These are phyloP conservation scores for Hypericum perforatum DNA, from an alignment of 345 rosid species.

Conservation along the genomic window DNA sequence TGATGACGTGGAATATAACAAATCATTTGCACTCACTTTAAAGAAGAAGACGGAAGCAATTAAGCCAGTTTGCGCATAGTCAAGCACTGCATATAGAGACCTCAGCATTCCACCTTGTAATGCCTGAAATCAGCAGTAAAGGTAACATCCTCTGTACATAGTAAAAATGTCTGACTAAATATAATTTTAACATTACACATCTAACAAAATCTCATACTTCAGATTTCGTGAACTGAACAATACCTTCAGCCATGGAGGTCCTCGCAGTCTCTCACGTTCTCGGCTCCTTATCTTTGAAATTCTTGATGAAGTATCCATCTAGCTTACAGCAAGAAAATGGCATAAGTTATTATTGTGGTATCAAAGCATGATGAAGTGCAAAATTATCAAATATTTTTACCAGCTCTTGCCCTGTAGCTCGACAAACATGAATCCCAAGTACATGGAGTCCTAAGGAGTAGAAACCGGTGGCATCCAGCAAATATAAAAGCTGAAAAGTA, in stretches of 20 bases:
- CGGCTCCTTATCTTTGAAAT: conserved; percentile 82
- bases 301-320: conserved; percentile 98
- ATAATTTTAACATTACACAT: too few species aligned
- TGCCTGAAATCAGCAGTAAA: conserved; percentile 27
- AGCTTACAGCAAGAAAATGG: conserved; percentile 15
- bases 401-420: conserved; percentile 99
- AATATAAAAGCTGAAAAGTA: conserved; percentile 79
- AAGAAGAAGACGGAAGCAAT: conserved; percentile 96
- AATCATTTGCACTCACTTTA: conserved; percentile 45
- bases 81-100: conserved; percentile 70
- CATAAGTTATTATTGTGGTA: too few species aligned
- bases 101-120: conserved; percentile 80
- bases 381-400: conserved; percentile 27
- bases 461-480: conserved; percentile 93
- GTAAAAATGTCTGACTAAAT: too few species aligned
- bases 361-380: too few species aligned
- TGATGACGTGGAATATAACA: too few species aligned
- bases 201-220: too few species aligned
- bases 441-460: conserved; percentile 87
- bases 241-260: conserved; percentile 98
- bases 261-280: conserved; percentile 89
- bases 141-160: too few species aligned
- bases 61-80: conserved; percentile 94
- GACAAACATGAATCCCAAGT: conserved; percentile 90
- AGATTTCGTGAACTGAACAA: too few species aligned